phyloP scores from a whole-genome alignment of 177 flowering plant genomes.

The Tripterygium wilfordii region DNA sequence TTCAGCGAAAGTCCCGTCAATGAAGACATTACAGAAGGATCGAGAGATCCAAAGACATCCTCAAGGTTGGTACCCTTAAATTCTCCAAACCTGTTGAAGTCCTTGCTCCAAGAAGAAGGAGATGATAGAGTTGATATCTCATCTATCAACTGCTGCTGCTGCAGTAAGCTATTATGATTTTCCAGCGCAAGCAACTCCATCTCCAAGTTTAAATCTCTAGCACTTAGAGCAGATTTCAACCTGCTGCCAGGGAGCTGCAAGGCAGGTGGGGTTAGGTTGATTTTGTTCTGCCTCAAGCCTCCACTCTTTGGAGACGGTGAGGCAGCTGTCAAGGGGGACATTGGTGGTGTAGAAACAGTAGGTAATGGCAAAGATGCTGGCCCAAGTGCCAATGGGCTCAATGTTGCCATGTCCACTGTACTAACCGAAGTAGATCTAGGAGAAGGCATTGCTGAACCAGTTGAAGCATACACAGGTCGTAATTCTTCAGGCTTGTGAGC shows the following conservation, averaged over 20 bases:
- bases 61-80: slow-evolving; percentile 65
- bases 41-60: slow-evolving; percentile 48
- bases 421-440: slow-evolving; percentile 41
- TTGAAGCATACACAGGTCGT: slow-evolving; percentile 81
- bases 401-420: slow-evolving; percentile 38
- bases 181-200: slow-evolving; percentile 60
- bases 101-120: slow-evolving; percentile 36
- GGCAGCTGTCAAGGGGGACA: slow-evolving; percentile 46
- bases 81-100: slow-evolving; percentile 37
- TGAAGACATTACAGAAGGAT: slow-evolving; percentile 45
- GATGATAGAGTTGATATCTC: slow-evolving; percentile 56
- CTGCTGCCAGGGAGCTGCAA: slow-evolving; percentile 87
- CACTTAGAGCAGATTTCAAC: slow-evolving; percentile 55
- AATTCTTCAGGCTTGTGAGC: slow-evolving; percentile 86
- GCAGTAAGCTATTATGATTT: slow-evolving; percentile 22
- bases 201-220: slow-evolving; percentile 70
- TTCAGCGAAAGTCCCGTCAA: slow-evolving; percentile 36
- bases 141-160: slow-evolving; percentile 50
- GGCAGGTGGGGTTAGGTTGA: slow-evolving; percentile 53
- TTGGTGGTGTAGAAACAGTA: slow-evolving; percentile 55
- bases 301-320: slow-evolving; percentile 59
- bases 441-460: slow-evolving; percentile 89
- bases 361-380: slow-evolving; percentile 40
- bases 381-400: slow-evolving; percentile 54
- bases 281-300: slow-evolving; percentile 58